Base-by-base conservation (phyloP, 805 yeast species). In the Kuraishia ogatae region DNA sequence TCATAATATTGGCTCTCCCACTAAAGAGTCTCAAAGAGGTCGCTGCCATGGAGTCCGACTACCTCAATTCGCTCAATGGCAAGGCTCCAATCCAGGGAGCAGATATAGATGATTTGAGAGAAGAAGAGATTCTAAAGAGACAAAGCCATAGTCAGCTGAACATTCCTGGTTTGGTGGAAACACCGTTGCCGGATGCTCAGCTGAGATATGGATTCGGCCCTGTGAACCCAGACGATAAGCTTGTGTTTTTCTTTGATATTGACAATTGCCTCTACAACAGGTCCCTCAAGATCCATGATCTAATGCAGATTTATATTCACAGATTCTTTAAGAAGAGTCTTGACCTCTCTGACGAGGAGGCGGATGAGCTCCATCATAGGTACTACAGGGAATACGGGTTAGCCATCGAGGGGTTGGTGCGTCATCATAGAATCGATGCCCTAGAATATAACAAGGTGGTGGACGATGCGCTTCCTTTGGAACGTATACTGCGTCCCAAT, bases 401-500 rank as follows among this genome's bases (percentile, higher is more conserved):
- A 57, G 97, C 98, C 0, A 82, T 93, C 53, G 97, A 93, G 69
- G 99, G 99, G 0, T 75, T 93, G 51, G 87, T 82, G 8, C 70
- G 85, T 58, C 73, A 80, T 61, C 84, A 82, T 62, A 82, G 83
- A 59, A 87, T 92, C 21, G 87, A 93, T 66, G 97, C 97, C 5
- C 65, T 93, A 69, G 94, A 89, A 60, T 93, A 93, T 71, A 93
- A 93, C 69, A 76, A 78, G 50, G 80, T 85, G 61, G 98, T 93
- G 17, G 99, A 93, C 71, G 99, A 93, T 66, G 84, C 97, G 0
- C 75, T 93, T 51, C 97, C 97, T 8, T 76, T 93, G 64, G 92
- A 89, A 57, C 73, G 80, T 53, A 85, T 91, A n/a, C 75, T 93
- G 55, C 68, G 73, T 52, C 96, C 92, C 50, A 82, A 86, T 61